These are phyloP conservation scores for Ophiostoma triangulosporum DNA, from an alignment of 2,329 filamentous ascomycete genomes.

Conservation along the genomic window DNA sequence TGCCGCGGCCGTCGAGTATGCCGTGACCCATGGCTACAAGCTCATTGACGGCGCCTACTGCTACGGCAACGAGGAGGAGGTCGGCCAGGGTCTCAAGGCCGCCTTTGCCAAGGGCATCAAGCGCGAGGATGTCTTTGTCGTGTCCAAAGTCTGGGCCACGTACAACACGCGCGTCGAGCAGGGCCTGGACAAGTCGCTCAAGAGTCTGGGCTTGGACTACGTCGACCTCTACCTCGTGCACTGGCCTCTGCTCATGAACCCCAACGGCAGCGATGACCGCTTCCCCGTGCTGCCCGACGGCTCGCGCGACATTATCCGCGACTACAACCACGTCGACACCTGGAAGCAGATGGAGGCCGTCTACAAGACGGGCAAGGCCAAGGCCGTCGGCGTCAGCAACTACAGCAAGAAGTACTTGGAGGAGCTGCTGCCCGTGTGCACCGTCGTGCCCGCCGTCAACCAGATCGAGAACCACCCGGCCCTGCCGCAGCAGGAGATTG, in stretches of 20 bases:
- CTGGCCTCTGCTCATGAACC: constrained; percentile 74
- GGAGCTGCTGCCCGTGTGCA: constrained; percentile 35
- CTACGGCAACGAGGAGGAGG: constrained; percentile 72
- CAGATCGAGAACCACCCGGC: constrained; percentile 64
- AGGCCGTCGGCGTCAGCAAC: constrained; percentile 42
- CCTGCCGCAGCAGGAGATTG: constrained; percentile 58
- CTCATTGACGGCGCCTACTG: constrained; percentile 62
- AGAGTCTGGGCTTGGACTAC: constrained; percentile 63
- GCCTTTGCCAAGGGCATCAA: constrained; percentile 58
- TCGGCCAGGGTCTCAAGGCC: constrained; percentile 62
- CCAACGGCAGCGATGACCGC: constrained; percentile 56
- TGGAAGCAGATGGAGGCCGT: constrained; percentile 66
- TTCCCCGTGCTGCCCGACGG: constrained; percentile 67
- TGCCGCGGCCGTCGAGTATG: constrained; percentile 41
- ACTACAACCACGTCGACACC: constrained; percentile 58
- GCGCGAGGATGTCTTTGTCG: constrained; percentile 70
- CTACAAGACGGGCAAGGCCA: constrained; percentile 42
- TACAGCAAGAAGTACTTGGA: constrained; percentile 44
- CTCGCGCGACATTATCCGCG: constrained; percentile 55
- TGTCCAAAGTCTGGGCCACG: constrained; percentile 75
- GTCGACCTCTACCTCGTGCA: constrained; percentile 74
- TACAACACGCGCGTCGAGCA: constrained; percentile 59
- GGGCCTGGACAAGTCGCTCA: constrained; percentile 58
- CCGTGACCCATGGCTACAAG: constrained; percentile 42
- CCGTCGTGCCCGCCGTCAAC: constrained; percentile 51